These are phyloP conservation scores for Candida verbasci DNA, from an alignment of 805 yeast species.

Conservation along the genomic window DNA sequence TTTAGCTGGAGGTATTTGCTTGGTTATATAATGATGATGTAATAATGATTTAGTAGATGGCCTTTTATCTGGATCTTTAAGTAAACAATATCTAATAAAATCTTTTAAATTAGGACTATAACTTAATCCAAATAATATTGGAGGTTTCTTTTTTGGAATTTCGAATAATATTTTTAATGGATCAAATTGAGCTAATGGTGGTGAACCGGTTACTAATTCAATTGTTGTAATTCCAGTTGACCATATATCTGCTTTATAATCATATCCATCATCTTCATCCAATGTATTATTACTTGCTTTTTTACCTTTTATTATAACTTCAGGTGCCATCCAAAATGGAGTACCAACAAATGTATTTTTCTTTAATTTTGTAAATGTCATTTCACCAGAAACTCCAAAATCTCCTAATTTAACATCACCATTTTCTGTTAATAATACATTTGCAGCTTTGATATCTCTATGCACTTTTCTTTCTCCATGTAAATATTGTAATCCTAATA, in stretches of 20 bases:
- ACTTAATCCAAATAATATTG: constrained; percentile 43
- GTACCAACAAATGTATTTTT: constrained; percentile 88
- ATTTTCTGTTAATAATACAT: constrained; percentile 63
- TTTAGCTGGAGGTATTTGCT: constrained; percentile 9
- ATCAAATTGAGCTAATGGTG: constrained; percentile 70
- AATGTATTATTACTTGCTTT: constrained; percentile 53
- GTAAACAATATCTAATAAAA: constrained; percentile 63
- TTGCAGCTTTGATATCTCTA: constrained; percentile 88
- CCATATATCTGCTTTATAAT: constrained; percentile 92
- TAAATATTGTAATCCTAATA: constrained; percentile 70
- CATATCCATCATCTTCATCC: constrained; percentile 49
- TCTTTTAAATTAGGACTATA: constrained; percentile 54
- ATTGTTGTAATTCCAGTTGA: constrained; percentile 89
- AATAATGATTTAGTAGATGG: constrained; percentile 59
- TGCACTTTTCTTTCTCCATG: constrained; percentile 77
- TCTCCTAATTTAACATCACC: constrained; percentile 84
- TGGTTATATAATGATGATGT: constrained; percentile 47
- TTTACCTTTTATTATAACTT: constrained; percentile 64
- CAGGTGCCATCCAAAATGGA: constrained; percentile 99
- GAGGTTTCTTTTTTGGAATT: constrained; percentile 66
- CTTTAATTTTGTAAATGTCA: constrained; percentile 48
- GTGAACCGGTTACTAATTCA: constrained; percentile 77
- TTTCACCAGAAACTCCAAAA: constrained; percentile 89
- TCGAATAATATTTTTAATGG: constrained; percentile 74
- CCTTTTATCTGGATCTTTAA: constrained; percentile 61